phyloP scores from a whole-genome alignment of 345 rosid species.

The thale cress (Arabidopsis thaliana) region DNA sequence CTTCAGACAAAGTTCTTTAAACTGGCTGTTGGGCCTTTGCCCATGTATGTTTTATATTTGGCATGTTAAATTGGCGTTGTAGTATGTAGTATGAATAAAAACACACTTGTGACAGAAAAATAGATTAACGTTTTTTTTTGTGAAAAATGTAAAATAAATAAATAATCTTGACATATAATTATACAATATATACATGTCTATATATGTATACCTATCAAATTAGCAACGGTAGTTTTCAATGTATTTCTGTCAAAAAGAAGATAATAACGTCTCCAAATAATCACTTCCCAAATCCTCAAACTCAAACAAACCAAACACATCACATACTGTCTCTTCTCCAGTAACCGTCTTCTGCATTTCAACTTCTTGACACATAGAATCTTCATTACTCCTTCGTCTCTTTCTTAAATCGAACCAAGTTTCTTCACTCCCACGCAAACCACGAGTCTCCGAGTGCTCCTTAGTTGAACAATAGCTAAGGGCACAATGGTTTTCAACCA shows the following conservation, averaged over 20 bases:
- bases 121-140: too few relatives aligned
- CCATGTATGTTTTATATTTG: too few relatives aligned
- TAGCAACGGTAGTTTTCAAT: not conserved
- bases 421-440: conserved; percentile 32
- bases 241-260: conserved; percentile 53
- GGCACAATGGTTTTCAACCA: conserved; percentile 15
- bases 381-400: conserved; percentile 27
- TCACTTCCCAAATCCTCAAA: conserved; percentile 79
- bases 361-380: conserved; percentile 42
- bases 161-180: not conserved
- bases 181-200: not conserved
- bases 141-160: too few relatives aligned
- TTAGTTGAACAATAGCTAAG: conserved; percentile 2
- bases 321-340: conserved; percentile 38
- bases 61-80: too few relatives aligned
- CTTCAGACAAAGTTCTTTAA: too few relatives aligned
- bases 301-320: conserved; percentile 55
- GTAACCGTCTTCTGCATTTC: conserved; percentile 45
- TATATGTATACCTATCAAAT: not conserved
- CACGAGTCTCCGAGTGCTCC: conserved; percentile 10
- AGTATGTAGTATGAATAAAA: too few relatives aligned
- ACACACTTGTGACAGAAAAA: too few relatives aligned
- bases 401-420: conserved; percentile 35
- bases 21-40: too few relatives aligned
- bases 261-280: conserved; percentile 63